These are phyloP conservation scores for Beauveria sp. DNA, from an alignment of 2,329 filamentous ascomycete species.

Conservation along the genomic window DNA sequence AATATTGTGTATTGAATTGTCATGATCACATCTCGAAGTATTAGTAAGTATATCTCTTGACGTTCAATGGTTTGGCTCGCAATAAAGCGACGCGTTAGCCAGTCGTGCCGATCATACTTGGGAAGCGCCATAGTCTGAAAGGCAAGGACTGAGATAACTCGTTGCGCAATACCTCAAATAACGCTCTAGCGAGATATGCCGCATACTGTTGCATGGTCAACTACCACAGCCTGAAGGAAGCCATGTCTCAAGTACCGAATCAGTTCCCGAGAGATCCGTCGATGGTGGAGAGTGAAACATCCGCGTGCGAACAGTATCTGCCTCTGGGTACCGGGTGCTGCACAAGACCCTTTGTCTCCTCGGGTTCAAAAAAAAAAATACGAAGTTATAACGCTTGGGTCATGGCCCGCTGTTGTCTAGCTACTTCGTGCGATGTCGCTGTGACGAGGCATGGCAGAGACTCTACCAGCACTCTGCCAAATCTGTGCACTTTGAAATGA, in stretches of 20 bases:
- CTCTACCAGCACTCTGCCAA: neutral
- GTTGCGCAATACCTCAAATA: too few relatives aligned
- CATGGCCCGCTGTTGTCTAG: neutral
- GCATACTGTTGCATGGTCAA: too few relatives aligned
- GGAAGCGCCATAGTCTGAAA: too few relatives aligned
- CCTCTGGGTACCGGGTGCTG: too few relatives aligned
- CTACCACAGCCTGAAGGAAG: neutral
- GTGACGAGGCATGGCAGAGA: neutral
- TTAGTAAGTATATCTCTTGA: neutral
- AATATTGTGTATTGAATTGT: too few relatives aligned
- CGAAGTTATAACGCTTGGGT: too few relatives aligned
- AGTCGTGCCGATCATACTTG: too few relatives aligned
- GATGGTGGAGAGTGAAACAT: neutral
- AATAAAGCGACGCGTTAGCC: neutral
- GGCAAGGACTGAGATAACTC: too few relatives aligned
- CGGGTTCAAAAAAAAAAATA: too few relatives aligned
- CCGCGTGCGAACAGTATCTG: neutral
- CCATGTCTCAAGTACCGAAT: neutral
- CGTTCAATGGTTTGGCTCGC: neutral
- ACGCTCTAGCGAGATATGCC: too few relatives aligned
- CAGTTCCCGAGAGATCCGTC: neutral
- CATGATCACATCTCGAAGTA: neutral
- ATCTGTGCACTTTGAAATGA: neutral
- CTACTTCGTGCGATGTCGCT: neutral
- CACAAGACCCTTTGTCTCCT: too few relatives aligned